Conservation (phyloP, 306 rosid species). For the Elaeagnus macrophylla region DNA sequence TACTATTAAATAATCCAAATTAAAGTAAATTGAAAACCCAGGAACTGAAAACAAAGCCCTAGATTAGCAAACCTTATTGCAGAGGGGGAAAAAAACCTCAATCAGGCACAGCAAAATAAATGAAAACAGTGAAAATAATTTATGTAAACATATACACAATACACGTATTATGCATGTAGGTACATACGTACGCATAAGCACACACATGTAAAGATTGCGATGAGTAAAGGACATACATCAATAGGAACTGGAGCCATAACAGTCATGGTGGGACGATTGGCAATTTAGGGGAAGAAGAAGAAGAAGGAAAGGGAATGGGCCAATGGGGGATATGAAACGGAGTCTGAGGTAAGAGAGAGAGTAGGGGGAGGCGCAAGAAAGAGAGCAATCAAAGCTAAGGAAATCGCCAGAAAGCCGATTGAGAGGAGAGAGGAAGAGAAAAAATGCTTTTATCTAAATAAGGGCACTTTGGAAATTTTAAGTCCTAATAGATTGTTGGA, state of each 20-base stretch:
- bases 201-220: constrained; percentile 16
- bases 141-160: constrained; percentile 15
- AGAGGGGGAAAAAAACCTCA: constrained; percentile 23
- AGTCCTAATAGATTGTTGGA: no score
- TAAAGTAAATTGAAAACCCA: constrained; percentile 20
- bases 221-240: constrained; percentile 44
- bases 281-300: no score
- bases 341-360: no score
- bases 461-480: no score
- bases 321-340: no score
- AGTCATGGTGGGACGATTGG: constrained; percentile 55
- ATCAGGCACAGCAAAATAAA: constrained; percentile 12
- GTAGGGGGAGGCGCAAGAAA: no score
- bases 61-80: constrained; percentile 9
- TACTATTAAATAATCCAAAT: constrained; percentile 19
- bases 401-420: no score
- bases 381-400: no score
- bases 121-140: constrained; percentile 22
- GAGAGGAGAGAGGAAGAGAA: no score
- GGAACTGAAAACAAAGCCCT: constrained; percentile 41
- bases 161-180: background rate
- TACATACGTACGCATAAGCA: background rate
- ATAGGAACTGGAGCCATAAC: constrained; percentile 70
- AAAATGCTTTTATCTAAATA: no score
- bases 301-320: no score